Evolutionary conservation across 164 flowering plant species (phyloP), one percentile per base, ranked within the genome.

Genomic region (Protea cynaroides): DNA sequence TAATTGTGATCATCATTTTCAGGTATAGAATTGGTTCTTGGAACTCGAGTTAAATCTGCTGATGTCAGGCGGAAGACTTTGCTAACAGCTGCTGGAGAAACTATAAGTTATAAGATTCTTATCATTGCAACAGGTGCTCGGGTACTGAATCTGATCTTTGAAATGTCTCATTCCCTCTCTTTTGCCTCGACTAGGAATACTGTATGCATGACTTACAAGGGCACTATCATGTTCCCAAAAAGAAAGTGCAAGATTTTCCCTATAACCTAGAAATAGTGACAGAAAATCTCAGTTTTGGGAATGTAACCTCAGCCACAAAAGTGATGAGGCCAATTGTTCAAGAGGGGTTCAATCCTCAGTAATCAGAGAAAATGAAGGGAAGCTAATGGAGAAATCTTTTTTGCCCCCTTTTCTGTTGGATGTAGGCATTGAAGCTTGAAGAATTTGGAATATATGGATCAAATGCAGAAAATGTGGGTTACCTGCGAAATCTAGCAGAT

Each of bases 61-160:
- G 97, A 94, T 78, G 84, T 91, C 74, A 91, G 80, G 77, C 79
- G 96, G 58, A 86, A 88, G 79, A 88, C 95, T 67, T 72, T 94
- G 51, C 58, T 89, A 58, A 89, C 97, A 62, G 90, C 90, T 40
- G 71, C 86, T 54, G 99, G 97, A 62, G 99, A 94, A 83, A 90
- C 93, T 62, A 91, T 94, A 66, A 91, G 93, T 72, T 94, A 91
- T 75, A 86, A 83, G 64, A 65, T 81, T 75, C 95, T 94, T 77
- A 79, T 94, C 67, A 77, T 91, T 72, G 99, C 97, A 71, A 94
- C 97, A 63, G 99, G 99, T 84, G 99, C 99, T 76, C 88, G 92
- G 96, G 99, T 94, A 89, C 57, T 79, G 70, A 62, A 68, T 67
- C 84, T 75, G 62, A 58, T 72, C 66, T 69, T 69, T 57, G 22